Evolutionary conservation across 2,329 filamentous ascomycete genomes (phyloP).

Genomic region (Gyromitra esculenta): DNA sequence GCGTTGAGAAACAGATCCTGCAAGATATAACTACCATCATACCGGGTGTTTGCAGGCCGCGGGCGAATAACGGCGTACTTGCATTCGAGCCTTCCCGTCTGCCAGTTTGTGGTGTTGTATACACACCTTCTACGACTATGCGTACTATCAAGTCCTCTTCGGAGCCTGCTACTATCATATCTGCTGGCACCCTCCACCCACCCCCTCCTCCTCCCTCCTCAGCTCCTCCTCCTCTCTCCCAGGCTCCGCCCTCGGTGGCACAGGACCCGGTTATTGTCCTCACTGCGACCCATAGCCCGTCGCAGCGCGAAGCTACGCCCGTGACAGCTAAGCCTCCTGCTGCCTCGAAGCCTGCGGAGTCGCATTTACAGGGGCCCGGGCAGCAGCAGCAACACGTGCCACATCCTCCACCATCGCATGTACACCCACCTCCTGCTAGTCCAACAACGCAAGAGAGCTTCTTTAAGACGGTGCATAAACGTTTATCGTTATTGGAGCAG

Average conservation of each 20-base stretch:
- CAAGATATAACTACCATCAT: neutral
- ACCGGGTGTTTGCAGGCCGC: slow-evolving; percentile 29
- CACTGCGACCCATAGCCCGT: slow-evolving; percentile 11
- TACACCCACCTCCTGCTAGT: slow-evolving; percentile 67
- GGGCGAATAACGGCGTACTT: slow-evolving; percentile 6
- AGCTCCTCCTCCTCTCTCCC: neutral
- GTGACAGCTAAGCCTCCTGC: slow-evolving; percentile 19
- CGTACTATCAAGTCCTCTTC: slow-evolving; percentile 31
- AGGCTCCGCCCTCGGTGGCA: neutral
- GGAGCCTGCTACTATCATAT: slow-evolving; percentile 26
- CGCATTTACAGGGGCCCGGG: slow-evolving; percentile 16
- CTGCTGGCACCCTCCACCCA: neutral
- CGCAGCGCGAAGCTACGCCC: slow-evolving; percentile 34
- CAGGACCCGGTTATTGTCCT: slow-evolving; percentile 10
- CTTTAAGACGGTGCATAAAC: slow-evolving; percentile 95
- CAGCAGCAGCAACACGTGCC: slow-evolving; percentile 37
- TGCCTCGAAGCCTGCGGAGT: slow-evolving; percentile 7
- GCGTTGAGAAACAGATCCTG: slow-evolving; percentile 1
- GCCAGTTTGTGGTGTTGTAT: slow-evolving; percentile 32
- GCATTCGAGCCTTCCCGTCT: slow-evolving; percentile 20
- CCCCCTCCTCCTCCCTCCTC: neutral
- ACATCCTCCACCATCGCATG: slow-evolving; percentile 60
- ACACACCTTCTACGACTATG: slow-evolving; percentile 42
- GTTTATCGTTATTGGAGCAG: slow-evolving; percentile 86
- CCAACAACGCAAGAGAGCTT: slow-evolving; percentile 96